phyloP scores from a whole-genome alignment of 1,284 basidiomycete genomes.

The Ganoderma lingzhi region DNA sequence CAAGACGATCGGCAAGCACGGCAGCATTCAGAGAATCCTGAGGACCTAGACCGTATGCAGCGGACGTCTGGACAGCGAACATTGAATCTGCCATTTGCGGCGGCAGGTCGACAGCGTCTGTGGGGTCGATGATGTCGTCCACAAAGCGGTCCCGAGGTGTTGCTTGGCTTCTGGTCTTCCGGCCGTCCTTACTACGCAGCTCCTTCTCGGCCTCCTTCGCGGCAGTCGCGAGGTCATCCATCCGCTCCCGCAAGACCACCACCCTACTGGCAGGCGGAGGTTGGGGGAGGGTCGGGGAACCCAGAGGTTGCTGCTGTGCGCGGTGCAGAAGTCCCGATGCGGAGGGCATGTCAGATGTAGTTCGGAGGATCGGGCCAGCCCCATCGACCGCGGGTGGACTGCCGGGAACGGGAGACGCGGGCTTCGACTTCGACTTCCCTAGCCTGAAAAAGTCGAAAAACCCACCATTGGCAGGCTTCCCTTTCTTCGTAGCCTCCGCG shows the following conservation, averaged over 20 bases:
- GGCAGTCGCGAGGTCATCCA: slow-evolving; percentile 71
- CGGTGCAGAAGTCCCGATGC: slow-evolving; percentile 47
- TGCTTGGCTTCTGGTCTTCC: slow-evolving; percentile 44
- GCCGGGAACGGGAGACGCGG: slow-evolving; percentile 55
- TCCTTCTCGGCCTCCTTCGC: slow-evolving; percentile 79
- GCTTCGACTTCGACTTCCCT: slow-evolving; percentile 71
- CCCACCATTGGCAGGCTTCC: slow-evolving; percentile 56
- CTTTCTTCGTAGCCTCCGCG: slow-evolving; percentile 46
- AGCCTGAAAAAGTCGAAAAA: slow-evolving; percentile 76
- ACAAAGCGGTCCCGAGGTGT: slow-evolving; percentile 41
- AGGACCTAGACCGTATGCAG: slow-evolving; percentile 71
- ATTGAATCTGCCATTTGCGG: slow-evolving; percentile 69
- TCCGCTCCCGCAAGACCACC: slow-evolving; percentile 81
- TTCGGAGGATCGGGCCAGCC: slow-evolving; percentile 57
- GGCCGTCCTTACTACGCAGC: slow-evolving; percentile 56
- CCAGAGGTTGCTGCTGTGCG: slow-evolving; percentile 50
- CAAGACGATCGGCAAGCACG: slow-evolving; percentile 71
- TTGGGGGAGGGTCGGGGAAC: slow-evolving; percentile 45
- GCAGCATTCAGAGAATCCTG: slow-evolving; percentile 77
- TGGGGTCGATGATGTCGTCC: slow-evolving; percentile 78
- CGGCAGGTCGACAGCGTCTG: slow-evolving; percentile 80
- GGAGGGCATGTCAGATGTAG: slow-evolving; percentile 68
- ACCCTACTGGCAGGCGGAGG: slow-evolving; percentile 59
- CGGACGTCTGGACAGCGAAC: slow-evolving; percentile 78
- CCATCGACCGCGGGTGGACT: slow-evolving; percentile 37